These are phyloP conservation scores for Cadophora gregata DNA, from an alignment of 2,329 filamentous ascomycete species.

Conservation along the genomic window DNA sequence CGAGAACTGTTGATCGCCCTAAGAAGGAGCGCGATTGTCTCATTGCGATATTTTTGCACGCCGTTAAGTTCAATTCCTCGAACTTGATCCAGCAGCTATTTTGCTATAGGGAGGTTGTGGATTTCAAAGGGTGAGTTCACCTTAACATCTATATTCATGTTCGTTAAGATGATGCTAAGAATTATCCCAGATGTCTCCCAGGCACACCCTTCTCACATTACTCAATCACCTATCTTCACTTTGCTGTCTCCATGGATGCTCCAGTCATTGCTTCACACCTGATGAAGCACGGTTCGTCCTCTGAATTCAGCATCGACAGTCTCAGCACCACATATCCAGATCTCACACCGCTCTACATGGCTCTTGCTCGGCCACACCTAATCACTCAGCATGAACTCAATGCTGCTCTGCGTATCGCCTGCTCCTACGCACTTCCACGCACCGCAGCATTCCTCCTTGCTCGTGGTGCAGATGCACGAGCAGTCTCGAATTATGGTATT, in stretches of 20 bases:
- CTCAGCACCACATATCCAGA: constrained; percentile 18
- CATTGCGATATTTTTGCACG: constrained; percentile 7
- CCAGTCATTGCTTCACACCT: constrained; percentile 11
- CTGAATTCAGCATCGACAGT: neutral
- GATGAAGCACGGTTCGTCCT: constrained; percentile 14
- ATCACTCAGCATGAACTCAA: constrained; percentile 11
- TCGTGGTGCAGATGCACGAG: constrained; percentile 14
- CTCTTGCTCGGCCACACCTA: neutral
- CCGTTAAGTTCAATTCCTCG: constrained; percentile 6
- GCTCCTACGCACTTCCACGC: constrained; percentile 17
- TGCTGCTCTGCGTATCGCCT: constrained; percentile 15
- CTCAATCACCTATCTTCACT: constrained; percentile 8
- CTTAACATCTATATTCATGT: neutral
- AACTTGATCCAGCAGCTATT: constrained; percentile 14
- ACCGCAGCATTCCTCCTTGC: constrained; percentile 12
- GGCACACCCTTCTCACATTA: constrained; percentile 3
- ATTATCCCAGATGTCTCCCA: neutral
- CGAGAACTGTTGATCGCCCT: neutral
- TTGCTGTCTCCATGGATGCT: constrained; percentile 13
- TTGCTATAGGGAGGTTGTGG: neutral
- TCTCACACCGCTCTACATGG: constrained; percentile 15
- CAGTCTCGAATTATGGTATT: constrained; percentile 14
- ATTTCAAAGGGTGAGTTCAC: constrained; percentile 11
- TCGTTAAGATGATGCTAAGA: neutral
- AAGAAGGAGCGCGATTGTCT: constrained; percentile 1